Evolutionary conservation across 2,329 filamentous ascomycete species (phyloP).

Genomic region (Fusarium decemcellulare): DNA sequence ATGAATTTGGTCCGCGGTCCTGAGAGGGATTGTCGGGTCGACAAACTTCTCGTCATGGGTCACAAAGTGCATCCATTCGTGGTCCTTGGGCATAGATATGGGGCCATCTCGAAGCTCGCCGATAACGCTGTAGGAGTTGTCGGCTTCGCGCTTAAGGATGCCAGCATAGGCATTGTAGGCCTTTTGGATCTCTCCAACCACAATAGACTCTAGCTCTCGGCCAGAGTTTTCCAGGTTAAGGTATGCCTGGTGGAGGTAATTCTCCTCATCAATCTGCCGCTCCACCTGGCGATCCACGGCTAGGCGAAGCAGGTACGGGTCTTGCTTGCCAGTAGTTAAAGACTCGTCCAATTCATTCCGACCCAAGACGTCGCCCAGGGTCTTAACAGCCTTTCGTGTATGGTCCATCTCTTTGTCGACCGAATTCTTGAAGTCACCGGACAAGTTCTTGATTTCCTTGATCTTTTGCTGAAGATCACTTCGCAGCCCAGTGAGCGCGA

Average conservation of each 20-base stretch:
- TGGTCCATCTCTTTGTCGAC: conserved; percentile 95
- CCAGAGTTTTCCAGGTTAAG: conserved; percentile 95
- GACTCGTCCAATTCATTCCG: conserved; percentile 84
- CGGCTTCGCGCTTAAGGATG: conserved; percentile 92
- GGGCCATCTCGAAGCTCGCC: conserved; percentile 88
- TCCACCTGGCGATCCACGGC: conserved; percentile 92
- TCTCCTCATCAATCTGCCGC: conserved; percentile 95
- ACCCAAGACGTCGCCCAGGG: conserved; percentile 85
- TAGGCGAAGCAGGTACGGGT: conserved; percentile 90
- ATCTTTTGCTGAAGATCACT: conserved; percentile 96
- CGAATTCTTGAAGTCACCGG: conserved; percentile 96
- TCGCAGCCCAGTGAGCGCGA: conserved; percentile 86
- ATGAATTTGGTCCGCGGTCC: conserved; percentile 84
- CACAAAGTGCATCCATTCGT: conserved; percentile 91
- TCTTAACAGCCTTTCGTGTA: conserved; percentile 83
- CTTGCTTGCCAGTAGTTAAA: conserved; percentile 83
- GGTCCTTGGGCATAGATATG: conserved; percentile 92
- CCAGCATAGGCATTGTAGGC: conserved; percentile 95
- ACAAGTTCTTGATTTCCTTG: conserved; percentile 96
- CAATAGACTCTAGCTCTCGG: conserved; percentile 94
- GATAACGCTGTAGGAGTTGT: conserved; percentile 82
- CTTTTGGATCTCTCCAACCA: conserved; percentile 98
- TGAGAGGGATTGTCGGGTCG: conserved; percentile 84
- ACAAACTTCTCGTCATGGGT: conserved; percentile 87
- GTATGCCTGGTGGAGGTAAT: conserved; percentile 96